Evolutionary conservation across 441 rosid genomes (phyloP), one percentile per base, ranked within the genome.

Genomic region (Mallotus repandus): DNA sequence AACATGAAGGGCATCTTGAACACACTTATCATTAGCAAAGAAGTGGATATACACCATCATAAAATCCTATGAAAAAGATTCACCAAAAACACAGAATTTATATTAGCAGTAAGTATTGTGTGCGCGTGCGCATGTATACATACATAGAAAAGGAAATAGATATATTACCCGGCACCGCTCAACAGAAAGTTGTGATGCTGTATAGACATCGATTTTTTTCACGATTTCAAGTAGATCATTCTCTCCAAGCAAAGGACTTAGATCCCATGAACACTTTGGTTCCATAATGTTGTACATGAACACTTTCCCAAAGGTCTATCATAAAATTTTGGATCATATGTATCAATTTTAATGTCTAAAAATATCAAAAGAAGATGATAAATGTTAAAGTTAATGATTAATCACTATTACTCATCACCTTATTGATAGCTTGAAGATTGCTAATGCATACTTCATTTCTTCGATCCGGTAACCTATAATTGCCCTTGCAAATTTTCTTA

Each of bases 201-300:
- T 22, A 4, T 29, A 25, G 15, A 45, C 22, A 45, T 71, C 74
- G 0, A 60, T 18, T 0, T 45, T 7, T 49, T 38, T 52, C 56
- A 71, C 11, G 13, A 49, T 29, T 18, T 45, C 2, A 16, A 49
- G 32, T 1, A 66, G 8, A 55, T 71, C 58, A 8, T 41, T 48
- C 3, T 48, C 76, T 56, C 70, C 58, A 5, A 57, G 18, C n/a
- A 73, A 57, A 56, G 64, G 15, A 14, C 71, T 52, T 21, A 73
- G 65, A 46, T 73, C 70, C 76, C 76, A 66, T 10, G 38, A 2
- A 16, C 76, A 73, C 64, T 66, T 58, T 2, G 70, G 70, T 66
- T 73, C 76, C 55, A 45, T 11, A 16, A 73, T 5, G 48, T 73
- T 65, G 64, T 19, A 66, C 8, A 21, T 0, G 55, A 45, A 73